Conservation (phyloP, 257 asterid genomes). For the Datura wrightii region DNA sequence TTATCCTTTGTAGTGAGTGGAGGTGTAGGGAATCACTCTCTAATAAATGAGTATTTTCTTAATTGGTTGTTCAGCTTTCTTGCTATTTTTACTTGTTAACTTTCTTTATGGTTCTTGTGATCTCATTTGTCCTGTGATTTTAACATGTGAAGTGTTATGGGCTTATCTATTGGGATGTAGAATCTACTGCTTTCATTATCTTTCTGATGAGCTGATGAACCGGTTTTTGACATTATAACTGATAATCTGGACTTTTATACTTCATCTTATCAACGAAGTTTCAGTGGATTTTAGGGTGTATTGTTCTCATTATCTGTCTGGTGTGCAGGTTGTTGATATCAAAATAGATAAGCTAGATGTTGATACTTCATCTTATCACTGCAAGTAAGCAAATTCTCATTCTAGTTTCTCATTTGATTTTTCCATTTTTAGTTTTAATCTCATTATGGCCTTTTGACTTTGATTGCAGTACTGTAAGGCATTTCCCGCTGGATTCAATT, state of each 20-base stretch:
- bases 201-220: not conserved
- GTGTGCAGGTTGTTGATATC: conserved; percentile 68
- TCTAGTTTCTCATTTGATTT: conserved; percentile 9
- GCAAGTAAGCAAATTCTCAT: conserved; percentile 64
- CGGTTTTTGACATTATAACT: not conserved
- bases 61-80: not conserved
- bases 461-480: conserved; percentile 65
- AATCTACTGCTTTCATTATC: not conserved
- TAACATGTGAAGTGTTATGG: not conserved
- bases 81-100: not conserved
- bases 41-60: not conserved
- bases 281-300: not conserved
- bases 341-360: conserved; percentile 55
- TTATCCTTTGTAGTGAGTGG: not conserved
- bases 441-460: conserved; percentile 4
- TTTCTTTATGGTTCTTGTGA: conserved; percentile 10
- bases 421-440: not conserved
- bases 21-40: not conserved
- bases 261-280: not conserved
- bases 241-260: not conserved
- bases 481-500: conserved; percentile 78
- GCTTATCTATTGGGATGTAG: conserved; percentile 8
- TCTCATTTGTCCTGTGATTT: not conserved
- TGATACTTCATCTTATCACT: conserved; percentile 81
- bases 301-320: conserved; percentile 29